Conservation (phyloP, 192 early-diverging fungal species). For the Radiomyces spectabilis region DNA sequence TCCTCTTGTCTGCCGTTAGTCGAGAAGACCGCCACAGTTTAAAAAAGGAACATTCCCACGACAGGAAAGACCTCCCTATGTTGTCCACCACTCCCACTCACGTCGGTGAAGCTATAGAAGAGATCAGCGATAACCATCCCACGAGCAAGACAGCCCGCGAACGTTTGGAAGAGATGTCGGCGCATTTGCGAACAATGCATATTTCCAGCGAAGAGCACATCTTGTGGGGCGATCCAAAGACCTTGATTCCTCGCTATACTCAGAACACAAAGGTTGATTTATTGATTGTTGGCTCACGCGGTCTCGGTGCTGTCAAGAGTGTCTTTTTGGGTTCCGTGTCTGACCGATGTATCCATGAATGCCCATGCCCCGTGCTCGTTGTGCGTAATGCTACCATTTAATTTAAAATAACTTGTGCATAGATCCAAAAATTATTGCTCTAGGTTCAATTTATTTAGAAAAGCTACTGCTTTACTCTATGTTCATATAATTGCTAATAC, state of each 20-base stretch:
- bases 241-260: constrained; percentile 20
- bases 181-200: constrained; percentile 1
- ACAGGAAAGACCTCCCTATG: constrained; percentile 7
- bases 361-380: constrained; percentile 28
- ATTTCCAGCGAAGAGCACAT: constrained; percentile 26
- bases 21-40: not conserved
- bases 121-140: constrained; percentile 3
- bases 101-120: constrained; percentile 11
- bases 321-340: constrained; percentile 30
- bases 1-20: constrained; percentile 18
- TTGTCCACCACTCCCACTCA: constrained; percentile 11
- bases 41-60: not conserved
- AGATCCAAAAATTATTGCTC: no score
- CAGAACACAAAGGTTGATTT: constrained; percentile 19
- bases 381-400: constrained; percentile 25
- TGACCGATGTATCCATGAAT: constrained; percentile 19
- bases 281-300: constrained; percentile 29
- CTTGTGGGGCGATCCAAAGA: constrained; percentile 26
- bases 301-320: constrained; percentile 22
- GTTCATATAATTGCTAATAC: no score
- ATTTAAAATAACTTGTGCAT: no score
- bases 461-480: no score
- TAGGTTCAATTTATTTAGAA: no score
- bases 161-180: constrained; percentile 7
- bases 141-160: not conserved